A percentile compares a stretch with the other conserved stretches of the same genome.
Evolutionary conservation across 495 filamentous ascomycete genomes (phyloP).

Genomic region (Penicillium subrubescens): DNA sequence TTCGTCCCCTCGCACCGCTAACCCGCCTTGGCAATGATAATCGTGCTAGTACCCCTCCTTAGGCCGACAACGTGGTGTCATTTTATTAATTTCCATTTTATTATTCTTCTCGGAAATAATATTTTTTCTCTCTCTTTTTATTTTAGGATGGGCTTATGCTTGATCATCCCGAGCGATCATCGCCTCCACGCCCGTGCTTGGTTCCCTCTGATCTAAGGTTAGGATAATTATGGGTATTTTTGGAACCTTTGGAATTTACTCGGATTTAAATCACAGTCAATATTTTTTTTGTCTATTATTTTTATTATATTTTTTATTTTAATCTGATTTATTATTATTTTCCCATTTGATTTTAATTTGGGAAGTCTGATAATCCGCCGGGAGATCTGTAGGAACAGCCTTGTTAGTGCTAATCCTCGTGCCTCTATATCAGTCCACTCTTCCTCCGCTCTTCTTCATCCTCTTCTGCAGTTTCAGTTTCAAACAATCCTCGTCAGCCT

Average conservation of each 20-base stretch:
- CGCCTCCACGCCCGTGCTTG: conserved; percentile 33
- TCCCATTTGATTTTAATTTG: conserved; percentile 21
- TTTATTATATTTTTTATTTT: not conserved
- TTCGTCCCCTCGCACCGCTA: conserved; percentile 1
- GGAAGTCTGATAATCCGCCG: conserved; percentile 29
- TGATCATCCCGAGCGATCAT: conserved; percentile 38
- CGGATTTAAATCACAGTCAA: conserved; percentile 5
- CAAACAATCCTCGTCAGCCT: conserved; percentile 1
- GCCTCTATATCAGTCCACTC: conserved; percentile 35
- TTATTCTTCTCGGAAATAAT: not conserved
- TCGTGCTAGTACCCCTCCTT: not conserved
- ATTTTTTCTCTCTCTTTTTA: not conserved
- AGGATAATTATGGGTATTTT: conserved; percentile 23
- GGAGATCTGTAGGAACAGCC: conserved; percentile 32
- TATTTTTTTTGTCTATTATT: not conserved
- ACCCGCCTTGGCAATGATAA: conserved; percentile 1
- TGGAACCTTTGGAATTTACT: conserved; percentile 12
- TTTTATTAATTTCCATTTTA: conserved; percentile 4
- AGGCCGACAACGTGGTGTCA: conserved; percentile 14
- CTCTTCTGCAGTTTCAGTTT: conserved; percentile 17
- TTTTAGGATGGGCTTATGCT: conserved; percentile 26
- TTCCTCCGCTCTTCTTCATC: conserved; percentile 26
- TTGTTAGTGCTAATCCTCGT: conserved; percentile 13
- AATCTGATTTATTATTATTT: not conserved
- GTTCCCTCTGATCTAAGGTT: conserved; percentile 28